These are phyloP conservation scores for Colletotrichum viniferum DNA, from an alignment of 2,329 filamentous ascomycete genomes.

Conservation along the genomic window DNA sequence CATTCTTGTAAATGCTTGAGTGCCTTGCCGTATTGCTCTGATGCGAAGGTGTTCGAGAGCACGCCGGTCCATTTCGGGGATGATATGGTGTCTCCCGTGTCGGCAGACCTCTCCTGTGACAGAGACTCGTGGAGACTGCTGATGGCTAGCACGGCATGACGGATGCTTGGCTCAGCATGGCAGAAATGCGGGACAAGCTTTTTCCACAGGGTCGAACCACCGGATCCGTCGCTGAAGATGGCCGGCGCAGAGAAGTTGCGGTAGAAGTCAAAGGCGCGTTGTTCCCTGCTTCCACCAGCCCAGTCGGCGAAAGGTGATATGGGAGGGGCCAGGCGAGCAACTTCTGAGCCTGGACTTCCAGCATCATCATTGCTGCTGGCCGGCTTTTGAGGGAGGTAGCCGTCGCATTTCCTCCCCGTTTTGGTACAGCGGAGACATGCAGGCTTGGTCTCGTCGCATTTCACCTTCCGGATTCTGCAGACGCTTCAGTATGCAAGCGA, in stretches of 20 bases:
- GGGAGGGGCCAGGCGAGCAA: slow-evolving; percentile 6
- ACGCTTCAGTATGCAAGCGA: background rate
- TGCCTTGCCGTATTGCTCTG: slow-evolving; percentile 54
- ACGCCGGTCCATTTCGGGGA: background rate
- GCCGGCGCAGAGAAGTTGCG: slow-evolving; percentile 39
- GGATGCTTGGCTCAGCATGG: slow-evolving; percentile 48
- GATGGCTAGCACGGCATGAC: slow-evolving; percentile 54
- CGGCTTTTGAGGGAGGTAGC: slow-evolving; percentile 42
- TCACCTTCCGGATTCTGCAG: slow-evolving; percentile 56
- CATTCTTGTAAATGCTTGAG: slow-evolving; percentile 46
- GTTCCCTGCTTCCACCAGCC: slow-evolving; percentile 10
- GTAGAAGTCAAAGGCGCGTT: slow-evolving; percentile 37
- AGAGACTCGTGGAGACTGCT: slow-evolving; percentile 49
- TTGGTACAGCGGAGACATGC: slow-evolving; percentile 56
- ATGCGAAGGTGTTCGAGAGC: slow-evolving; percentile 32
- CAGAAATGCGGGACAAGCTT: slow-evolving; percentile 50
- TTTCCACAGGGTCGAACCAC: slow-evolving; percentile 48
- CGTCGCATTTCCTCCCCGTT: slow-evolving; percentile 62
- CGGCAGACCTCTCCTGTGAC: background rate
- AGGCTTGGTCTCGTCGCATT: slow-evolving; percentile 61
- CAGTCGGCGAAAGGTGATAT: slow-evolving; percentile 1
- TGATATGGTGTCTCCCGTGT: background rate
- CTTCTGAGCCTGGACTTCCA: slow-evolving; percentile 13
- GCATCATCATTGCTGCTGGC: slow-evolving; percentile 17
- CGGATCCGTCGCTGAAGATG: slow-evolving; percentile 42